Evolutionary conservation across 495 filamentous ascomycete species (phyloP).

Genomic region (Neurospora africana): DNA sequence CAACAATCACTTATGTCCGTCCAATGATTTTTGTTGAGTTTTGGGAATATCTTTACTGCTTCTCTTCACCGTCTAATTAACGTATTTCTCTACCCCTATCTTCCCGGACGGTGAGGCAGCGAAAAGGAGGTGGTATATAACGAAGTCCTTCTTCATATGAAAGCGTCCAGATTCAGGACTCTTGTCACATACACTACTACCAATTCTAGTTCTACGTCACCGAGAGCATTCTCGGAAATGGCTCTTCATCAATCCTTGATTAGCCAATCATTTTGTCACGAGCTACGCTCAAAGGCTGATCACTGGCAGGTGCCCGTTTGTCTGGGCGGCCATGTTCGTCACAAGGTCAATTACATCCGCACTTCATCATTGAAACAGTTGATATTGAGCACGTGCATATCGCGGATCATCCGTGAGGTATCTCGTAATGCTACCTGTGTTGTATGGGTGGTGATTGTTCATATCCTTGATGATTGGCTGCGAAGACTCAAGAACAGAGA

Average conservation of each 20-base stretch:
- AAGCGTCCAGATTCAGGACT: neutral
- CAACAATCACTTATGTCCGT: neutral
- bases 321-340: neutral
- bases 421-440: neutral
- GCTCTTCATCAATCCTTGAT: neutral
- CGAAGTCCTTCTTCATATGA: neutral
- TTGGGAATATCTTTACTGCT: neutral
- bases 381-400: neutral
- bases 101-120: neutral
- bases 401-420: neutral
- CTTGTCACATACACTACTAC: neutral
- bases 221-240: neutral
- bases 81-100: neutral
- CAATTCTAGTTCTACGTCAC: neutral
- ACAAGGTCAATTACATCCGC: neutral
- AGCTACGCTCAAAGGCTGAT: constrained; percentile 6
- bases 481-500: neutral
- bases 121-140: neutral
- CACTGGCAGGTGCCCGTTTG: neutral
- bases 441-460: neutral
- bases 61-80: neutral
- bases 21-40: neutral
- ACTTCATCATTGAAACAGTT: neutral
- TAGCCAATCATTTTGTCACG: constrained; percentile 17
- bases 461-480: neutral